Base-by-base conservation (phyloP, 306 rosid genomes). In the Vachellia pachyceras region DNA sequence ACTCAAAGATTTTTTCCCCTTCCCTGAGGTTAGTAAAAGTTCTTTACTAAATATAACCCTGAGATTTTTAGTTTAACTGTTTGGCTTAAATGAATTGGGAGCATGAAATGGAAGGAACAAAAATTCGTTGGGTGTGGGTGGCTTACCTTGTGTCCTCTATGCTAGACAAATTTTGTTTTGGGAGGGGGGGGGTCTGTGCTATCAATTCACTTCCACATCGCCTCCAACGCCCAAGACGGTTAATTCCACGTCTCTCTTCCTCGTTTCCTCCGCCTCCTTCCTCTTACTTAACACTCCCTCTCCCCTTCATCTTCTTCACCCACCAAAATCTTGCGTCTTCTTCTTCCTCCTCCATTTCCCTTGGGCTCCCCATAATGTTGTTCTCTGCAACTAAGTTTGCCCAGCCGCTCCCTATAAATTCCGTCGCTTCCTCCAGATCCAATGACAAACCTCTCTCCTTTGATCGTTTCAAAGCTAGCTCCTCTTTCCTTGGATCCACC, bases 401-500 rank as follows among this genome's bases (percentile, higher is more conserved):
- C 13, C 94, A 87, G 9, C 91, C 94, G 77, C 87, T 86, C 69
- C 88, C 89, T 69, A 83, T 93, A 67, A 79, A 60, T 84, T 67
- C 88, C 77, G 15, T 83, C 77, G 13, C 86, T 68, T 22, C 84
- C 4, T 57, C 87, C 89, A 93, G 98, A 95, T 90, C 99, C 93
- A 88, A 82, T 85, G 93, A 91, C 67, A 87, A 83, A 76, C 90
- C 90, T 77, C 67, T 85, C 41, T 77, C 88, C 6, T 73, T 89
- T 45, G 85, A 84, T 40, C 81, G 85, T 69, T 78, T 79, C 75
- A 85, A 58, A 47, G 36, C 81, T 47, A 17, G 63, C 75, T 69
- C 90, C 63, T 77, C 93, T 77, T 96, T 92, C 69, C 82, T 93
- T 75, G 97, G 97, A 90, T 92, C 98, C 80, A 72, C 86, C 22